These are phyloP conservation scores for Amanita pallidorosea DNA, from an alignment of 768 basidiomycete species.

Conservation along the genomic window DNA sequence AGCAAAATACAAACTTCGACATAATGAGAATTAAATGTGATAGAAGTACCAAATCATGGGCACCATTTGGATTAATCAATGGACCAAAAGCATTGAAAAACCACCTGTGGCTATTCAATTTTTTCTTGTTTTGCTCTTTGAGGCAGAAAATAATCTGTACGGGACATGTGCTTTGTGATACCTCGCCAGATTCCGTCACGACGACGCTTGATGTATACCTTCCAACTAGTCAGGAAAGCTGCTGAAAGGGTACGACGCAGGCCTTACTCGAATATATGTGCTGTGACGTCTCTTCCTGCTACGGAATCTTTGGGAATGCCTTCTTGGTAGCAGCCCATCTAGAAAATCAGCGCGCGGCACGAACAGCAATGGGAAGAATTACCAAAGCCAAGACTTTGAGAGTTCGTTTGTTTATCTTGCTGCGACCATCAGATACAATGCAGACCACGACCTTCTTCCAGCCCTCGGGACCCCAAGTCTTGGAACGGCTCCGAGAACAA, in stretches of 20 bases:
- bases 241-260: conserved; percentile 3
- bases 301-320: conserved; percentile 86
- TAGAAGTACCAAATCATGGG: conserved; percentile 8
- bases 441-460: conserved; percentile 91
- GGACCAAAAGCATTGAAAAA: conserved; percentile 96
- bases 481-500: conserved; percentile 58
- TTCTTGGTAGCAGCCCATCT: conserved; percentile 87
- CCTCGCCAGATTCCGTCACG: conserved; percentile 72
- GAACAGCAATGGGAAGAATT: conserved; percentile 11
- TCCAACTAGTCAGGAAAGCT: conserved; percentile 3
- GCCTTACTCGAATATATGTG: conserved; percentile 84
- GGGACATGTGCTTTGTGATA: conserved; percentile 63
- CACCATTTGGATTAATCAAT: conserved; percentile 75
- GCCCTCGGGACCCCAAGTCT: conserved; percentile 79
- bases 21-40: neutral
- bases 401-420: conserved; percentile 82
- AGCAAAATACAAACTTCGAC: conserved; percentile 78
- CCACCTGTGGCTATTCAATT: conserved; percentile 93
- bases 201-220: conserved; percentile 75
- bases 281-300: conserved; percentile 83
- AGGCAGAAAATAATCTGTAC: conserved; percentile 86
- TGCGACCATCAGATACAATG: conserved; percentile 77
- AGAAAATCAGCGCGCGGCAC: neutral
- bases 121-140: conserved; percentile 96
- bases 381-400: conserved; percentile 82